Evolutionary conservation across 768 basidiomycete genomes (phyloP).

Genomic region (Lactarius evosmus): DNA sequence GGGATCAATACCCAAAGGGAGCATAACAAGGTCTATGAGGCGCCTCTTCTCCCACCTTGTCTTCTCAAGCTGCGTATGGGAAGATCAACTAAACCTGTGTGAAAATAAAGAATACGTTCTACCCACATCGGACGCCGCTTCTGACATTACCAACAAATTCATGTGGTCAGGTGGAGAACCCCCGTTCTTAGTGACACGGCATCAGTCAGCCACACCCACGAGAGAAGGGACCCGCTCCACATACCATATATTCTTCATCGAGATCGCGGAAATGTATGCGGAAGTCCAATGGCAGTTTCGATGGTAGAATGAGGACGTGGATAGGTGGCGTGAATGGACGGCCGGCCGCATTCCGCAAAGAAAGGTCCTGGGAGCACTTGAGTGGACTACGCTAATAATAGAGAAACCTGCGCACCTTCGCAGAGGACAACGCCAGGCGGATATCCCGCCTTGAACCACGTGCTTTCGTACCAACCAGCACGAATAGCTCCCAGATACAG

Average conservation of each 20-base stretch:
- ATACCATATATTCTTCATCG: conserved; percentile 58
- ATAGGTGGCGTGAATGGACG: conserved; percentile 71
- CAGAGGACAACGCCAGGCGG: conserved; percentile 54
- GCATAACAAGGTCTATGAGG: conserved; percentile 47
- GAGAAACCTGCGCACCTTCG: conserved; percentile 43
- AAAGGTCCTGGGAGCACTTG: conserved; percentile 49
- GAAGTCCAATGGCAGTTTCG: conserved; percentile 70
- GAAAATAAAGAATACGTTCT: neutral
- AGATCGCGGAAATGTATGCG: conserved; percentile 63
- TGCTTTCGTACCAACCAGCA: conserved; percentile 67
- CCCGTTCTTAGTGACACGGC: conserved; percentile 36
- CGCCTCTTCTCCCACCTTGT: conserved; percentile 48
- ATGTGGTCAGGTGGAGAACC: conserved; percentile 66
- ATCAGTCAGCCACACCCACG: neutral
- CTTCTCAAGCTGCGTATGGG: conserved; percentile 45
- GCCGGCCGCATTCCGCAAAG: conserved; percentile 45
- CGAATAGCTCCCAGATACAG: conserved; percentile 77
- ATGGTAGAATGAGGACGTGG: conserved; percentile 71
- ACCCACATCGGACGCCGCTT: conserved; percentile 62
- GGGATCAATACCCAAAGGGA: conserved; percentile 28
- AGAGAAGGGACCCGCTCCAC: conserved; percentile 27
- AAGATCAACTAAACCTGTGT: conserved; percentile 20
- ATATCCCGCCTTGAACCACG: conserved; percentile 59
- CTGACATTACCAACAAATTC: conserved; percentile 60
- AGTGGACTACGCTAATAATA: neutral